Percentiles rank a stretch among this genome's conserved stretches.
Evolutionary conservation across 441 rosid genomes (phyloP).

Genomic region (Kokia cookei): DNA sequence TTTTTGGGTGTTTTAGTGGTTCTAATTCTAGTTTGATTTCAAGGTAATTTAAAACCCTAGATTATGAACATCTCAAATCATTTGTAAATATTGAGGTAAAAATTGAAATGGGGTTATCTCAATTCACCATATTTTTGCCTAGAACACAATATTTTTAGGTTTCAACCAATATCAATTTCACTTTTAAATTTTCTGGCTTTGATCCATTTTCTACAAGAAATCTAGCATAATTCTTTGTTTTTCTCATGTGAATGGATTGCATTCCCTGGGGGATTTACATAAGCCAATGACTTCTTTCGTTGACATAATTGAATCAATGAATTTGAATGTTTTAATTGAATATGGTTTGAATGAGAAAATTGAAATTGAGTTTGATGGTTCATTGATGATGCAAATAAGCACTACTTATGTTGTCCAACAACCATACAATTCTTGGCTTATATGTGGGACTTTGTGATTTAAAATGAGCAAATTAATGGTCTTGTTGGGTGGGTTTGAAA

Average conservation of each 20-base stretch:
- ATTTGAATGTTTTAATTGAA: background rate
- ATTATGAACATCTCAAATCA: background rate
- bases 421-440: too few species aligned
- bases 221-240: background rate
- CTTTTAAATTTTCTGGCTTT: background rate
- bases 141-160: background rate
- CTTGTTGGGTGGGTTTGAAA: too few species aligned
- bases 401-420: too few species aligned
- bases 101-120: background rate
- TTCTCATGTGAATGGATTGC: background rate
- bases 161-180: background rate
- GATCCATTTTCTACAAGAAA: conserved; percentile 3
- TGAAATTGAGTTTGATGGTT: background rate
- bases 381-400: too few species aligned
- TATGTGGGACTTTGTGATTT: too few species aligned
- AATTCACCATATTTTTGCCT: background rate
- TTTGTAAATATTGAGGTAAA: background rate
- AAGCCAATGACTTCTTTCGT: background rate
- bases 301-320: background rate
- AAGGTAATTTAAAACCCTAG: background rate
- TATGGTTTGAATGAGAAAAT: background rate
- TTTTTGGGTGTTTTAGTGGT: conserved; percentile 64
- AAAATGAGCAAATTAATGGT: too few species aligned
- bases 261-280: background rate
- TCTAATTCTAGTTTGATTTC: conserved; percentile 29